Conservation (phyloP, 495 filamentous ascomycete species). For the Lineolata rhizophorae region DNA sequence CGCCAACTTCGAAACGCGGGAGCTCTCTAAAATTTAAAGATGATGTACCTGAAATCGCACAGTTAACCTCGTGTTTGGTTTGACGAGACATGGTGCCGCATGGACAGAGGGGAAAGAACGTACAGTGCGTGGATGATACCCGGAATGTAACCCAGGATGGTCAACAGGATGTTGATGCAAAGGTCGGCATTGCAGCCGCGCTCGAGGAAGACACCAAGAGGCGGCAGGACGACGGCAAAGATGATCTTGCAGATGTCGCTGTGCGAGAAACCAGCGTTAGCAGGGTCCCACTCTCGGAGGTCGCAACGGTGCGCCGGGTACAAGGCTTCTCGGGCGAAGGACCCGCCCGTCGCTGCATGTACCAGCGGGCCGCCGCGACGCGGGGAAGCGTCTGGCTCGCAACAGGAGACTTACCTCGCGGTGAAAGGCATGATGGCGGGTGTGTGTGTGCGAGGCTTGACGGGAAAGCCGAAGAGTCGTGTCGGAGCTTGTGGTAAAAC, state of each 20-base stretch:
- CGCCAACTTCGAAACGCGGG: too few species aligned
- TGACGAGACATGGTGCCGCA: too few species aligned
- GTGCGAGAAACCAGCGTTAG: constrained; percentile 5
- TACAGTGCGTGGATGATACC: constrained; percentile 23
- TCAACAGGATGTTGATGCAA: constrained; percentile 61
- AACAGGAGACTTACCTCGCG: constrained; percentile 31
- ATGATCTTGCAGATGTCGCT: constrained; percentile 90
- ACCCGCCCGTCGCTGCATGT: too few species aligned
- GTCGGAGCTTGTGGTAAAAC: too few species aligned
- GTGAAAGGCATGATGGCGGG: constrained; percentile 31
- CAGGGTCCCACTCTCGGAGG: constrained; percentile 1
- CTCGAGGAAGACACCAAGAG: constrained; percentile 81
- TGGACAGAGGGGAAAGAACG: too few species aligned
- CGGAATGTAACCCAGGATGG: constrained; percentile 40
- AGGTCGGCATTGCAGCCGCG: constrained; percentile 65
- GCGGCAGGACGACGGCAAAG: constrained; percentile 68
- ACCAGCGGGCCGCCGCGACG: background rate
- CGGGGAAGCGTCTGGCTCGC: constrained; percentile 7
- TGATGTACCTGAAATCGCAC: too few species aligned
- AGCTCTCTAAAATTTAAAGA: too few species aligned
- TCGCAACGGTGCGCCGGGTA: background rate
- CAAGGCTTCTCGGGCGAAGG: too few species aligned
- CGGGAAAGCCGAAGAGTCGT: too few species aligned
- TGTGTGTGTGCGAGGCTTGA: too few species aligned
- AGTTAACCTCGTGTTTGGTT: too few species aligned